Conservation (phyloP, 306 rosid genomes). For the Vigna mungo region DNA sequence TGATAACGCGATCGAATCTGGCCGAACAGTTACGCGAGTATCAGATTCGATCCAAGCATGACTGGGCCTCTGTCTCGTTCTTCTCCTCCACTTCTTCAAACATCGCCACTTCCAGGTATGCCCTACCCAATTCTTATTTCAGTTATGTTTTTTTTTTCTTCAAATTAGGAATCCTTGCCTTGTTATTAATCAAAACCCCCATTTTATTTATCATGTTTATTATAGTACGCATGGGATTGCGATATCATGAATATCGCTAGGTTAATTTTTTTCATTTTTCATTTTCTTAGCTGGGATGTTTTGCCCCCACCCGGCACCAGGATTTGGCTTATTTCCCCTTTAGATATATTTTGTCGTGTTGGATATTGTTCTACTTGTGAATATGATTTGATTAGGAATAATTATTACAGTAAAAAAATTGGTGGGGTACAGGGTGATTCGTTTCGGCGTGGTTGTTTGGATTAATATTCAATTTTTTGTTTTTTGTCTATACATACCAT, state of each 20-base stretch:
- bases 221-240: conserved; percentile 9
- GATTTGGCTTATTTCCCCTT: conserved; percentile 14
- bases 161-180: conserved; percentile 10
- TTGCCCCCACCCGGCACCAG: background rate
- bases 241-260: conserved; percentile 16
- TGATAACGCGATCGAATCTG: conserved; percentile 99
- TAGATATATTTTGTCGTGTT: background rate
- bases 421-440: background rate
- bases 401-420: background rate
- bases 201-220: background rate
- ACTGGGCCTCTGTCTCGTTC: conserved; percentile 98
- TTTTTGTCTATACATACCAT: background rate
- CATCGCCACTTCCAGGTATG: conserved; percentile 77
- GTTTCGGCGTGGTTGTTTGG: conserved; percentile 27
- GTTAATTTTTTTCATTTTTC: background rate
- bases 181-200: background rate
- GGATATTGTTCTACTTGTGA: conserved; percentile 3
- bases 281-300: background rate
- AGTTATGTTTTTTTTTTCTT: too few species aligned
- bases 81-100: conserved; percentile 90
- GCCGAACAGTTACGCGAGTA: conserved; percentile 97
- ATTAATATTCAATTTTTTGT: conserved; percentile 26
- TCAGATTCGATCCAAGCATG: conserved; percentile 99
- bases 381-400: conserved; percentile 15
- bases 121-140: background rate